phyloP scores from a whole-genome alignment of 352 stramenopile species.

The Pythium coloratum region DNA sequence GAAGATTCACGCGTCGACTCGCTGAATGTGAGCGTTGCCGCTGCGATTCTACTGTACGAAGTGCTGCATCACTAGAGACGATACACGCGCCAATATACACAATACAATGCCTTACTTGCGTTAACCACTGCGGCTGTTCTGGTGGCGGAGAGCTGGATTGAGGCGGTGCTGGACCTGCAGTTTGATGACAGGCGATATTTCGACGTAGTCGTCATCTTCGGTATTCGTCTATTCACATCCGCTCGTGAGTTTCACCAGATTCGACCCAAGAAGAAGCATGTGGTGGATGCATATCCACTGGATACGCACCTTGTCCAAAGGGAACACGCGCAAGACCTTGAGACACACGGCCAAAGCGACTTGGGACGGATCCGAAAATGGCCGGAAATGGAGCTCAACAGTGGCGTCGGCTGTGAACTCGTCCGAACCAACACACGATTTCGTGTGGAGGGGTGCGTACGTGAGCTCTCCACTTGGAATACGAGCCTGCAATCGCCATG shows the following conservation, averaged over 20 bases:
- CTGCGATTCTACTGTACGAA: slow-evolving; percentile 78
- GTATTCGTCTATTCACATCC: not conserved
- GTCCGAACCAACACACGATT: not conserved
- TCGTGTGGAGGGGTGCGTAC: not conserved
- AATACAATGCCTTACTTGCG: not conserved
- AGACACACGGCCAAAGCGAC: slow-evolving; percentile 45
- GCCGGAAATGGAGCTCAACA: slow-evolving; percentile 18
- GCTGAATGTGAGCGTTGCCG: slow-evolving; percentile 79
- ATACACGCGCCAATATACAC: not conserved
- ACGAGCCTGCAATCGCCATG: not conserved
- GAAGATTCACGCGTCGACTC: slow-evolving; percentile 73
- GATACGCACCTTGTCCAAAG: not conserved
- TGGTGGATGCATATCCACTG: too few species aligned
- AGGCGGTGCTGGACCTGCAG: slow-evolving; percentile 1
- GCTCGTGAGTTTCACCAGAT: not conserved
- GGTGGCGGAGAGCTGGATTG: slow-evolving; percentile 1
- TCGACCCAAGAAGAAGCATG: not conserved
- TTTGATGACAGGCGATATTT: not conserved
- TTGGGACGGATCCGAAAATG: slow-evolving; percentile 59
- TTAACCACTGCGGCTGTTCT: slow-evolving; percentile 1
- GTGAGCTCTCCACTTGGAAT: not conserved
- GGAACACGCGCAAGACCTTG: slow-evolving; percentile 33
- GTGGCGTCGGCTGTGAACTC: not conserved
- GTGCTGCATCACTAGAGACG: slow-evolving; percentile 57
- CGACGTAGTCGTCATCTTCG: not conserved